Percentiles rank a stretch among this genome's conserved stretches.
Conservation (phyloP, 1,284 basidiomycete genomes). For the Sanghuangporus baumii region DNA sequence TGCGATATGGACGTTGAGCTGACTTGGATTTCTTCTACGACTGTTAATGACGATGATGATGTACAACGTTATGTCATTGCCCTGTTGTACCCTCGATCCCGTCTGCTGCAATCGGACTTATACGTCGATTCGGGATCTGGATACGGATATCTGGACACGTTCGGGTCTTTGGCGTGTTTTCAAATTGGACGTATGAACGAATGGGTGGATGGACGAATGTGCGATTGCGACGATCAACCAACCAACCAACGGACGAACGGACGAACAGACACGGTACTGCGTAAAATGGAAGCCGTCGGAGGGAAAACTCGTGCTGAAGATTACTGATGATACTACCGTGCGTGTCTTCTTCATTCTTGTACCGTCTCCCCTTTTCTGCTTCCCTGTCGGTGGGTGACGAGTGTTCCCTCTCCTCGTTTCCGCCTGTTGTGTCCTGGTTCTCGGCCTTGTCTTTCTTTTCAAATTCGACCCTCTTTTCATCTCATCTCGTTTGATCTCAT, state of each 20-base stretch:
- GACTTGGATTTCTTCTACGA: too few relatives aligned
- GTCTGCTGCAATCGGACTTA: too few relatives aligned
- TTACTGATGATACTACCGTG: constrained; percentile 85
- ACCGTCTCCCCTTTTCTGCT: neutral
- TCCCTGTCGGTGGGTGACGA: neutral
- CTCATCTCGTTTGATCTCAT: too few relatives aligned
- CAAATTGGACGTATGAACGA: constrained; percentile 9
- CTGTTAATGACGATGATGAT: too few relatives aligned
- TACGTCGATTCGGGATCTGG: neutral
- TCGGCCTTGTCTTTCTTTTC: too few relatives aligned
- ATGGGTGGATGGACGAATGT: neutral
- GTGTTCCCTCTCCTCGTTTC: neutral
- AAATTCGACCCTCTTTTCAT: too few relatives aligned
- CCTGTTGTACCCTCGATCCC: too few relatives aligned
- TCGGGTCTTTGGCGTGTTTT: neutral
- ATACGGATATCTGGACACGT: neutral
- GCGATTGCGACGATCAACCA: too few relatives aligned
- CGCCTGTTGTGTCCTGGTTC: neutral
- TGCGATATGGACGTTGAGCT: too few relatives aligned
- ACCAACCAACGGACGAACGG: neutral
- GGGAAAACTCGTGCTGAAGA: constrained; percentile 83
- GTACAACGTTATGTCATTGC: too few relatives aligned
- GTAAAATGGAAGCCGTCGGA: constrained; percentile 83
- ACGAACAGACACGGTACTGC: constrained; percentile 72
- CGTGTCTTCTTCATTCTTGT: constrained; percentile 27